Conservation (phyloP, 441 rosid genomes). For the Macaranga tanarius region DNA sequence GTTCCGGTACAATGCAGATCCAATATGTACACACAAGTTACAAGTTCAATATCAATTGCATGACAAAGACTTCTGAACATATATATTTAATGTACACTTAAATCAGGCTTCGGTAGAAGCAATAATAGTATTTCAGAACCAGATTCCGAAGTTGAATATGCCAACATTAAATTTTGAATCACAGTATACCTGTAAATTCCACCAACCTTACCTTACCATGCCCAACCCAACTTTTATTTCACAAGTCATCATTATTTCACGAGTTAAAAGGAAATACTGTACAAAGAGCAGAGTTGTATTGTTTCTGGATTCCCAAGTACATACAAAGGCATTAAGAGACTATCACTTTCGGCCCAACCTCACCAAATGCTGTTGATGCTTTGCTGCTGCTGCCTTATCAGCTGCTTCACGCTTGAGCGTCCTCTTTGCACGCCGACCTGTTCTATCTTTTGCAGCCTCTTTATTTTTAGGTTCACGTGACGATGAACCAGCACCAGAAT, state of each 20-base stretch:
- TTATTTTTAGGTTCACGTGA: constrained; percentile 55
- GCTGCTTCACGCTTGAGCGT: constrained; percentile 93
- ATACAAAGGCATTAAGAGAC: neutral
- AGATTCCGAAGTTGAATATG: neutral
- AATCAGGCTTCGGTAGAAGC: neutral
- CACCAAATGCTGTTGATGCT: constrained; percentile 63
- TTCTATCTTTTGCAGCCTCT: constrained; percentile 42
- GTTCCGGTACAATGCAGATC: neutral
- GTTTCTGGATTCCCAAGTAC: constrained; percentile 22
- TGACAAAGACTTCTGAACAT: neutral
- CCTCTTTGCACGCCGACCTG: constrained; percentile 88
- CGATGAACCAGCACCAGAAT: constrained; percentile 54
- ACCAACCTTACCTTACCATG: neutral
- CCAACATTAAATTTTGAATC: neutral
- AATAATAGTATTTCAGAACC: neutral
- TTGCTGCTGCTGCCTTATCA: constrained; percentile 81
- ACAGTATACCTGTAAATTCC: neutral
- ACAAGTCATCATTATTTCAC: constrained; percentile 24
- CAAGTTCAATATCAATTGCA: neutral
- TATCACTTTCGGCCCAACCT: constrained; percentile 56
- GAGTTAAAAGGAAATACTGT: constrained; percentile 28
- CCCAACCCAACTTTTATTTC: constrained; percentile 21
- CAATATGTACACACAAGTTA: neutral
- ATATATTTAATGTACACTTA: neutral
- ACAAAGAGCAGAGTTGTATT: constrained; percentile 28